Percentiles rank a stretch among this genome's conserved stretches.
Conservation (phyloP, 2,329 filamentous ascomycete species). For the Ramularia endophylla region DNA sequence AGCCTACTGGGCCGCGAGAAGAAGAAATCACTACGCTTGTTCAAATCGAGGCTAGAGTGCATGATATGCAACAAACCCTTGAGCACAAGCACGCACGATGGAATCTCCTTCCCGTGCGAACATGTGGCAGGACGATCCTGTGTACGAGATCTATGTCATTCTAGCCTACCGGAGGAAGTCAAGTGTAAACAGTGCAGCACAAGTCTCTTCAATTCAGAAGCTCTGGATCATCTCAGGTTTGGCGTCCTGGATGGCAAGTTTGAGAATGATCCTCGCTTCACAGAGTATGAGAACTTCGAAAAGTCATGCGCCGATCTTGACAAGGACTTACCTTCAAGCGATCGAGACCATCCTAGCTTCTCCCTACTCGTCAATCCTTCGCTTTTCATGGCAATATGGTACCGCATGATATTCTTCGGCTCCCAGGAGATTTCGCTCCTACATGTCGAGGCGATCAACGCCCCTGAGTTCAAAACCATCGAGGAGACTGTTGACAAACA, state of each 20-base stretch:
- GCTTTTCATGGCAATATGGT: too few species aligned
- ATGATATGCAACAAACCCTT: neutral
- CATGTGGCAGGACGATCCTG: conserved; percentile 5
- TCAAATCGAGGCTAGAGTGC: neutral
- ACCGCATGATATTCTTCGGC: too few species aligned
- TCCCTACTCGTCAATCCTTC: too few species aligned
- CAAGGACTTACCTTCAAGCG: neutral
- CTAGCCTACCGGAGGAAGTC: neutral
- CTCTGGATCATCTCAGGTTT: conserved; percentile 3
- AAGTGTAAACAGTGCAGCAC: conserved; percentile 2
- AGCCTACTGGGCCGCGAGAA: neutral
- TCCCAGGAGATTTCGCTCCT: too few species aligned
- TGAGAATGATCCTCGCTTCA: conserved; percentile 9
- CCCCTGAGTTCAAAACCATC: too few species aligned
- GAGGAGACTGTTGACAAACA: too few species aligned
- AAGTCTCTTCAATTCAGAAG: conserved; percentile 5
- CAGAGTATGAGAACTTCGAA: conserved; percentile 14
- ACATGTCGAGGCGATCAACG: too few species aligned
- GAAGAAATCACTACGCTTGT: neutral
- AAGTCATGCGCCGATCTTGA: conserved; percentile 14
- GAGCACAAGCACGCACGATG: neutral
- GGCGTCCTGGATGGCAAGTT: conserved; percentile 2
- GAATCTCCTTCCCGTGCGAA: conserved; percentile 4
- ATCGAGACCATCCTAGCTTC: too few species aligned
- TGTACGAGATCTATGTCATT: conserved; percentile 1